Conservation (phyloP, 495 filamentous ascomycete species). For the Physcia stellaris region DNA sequence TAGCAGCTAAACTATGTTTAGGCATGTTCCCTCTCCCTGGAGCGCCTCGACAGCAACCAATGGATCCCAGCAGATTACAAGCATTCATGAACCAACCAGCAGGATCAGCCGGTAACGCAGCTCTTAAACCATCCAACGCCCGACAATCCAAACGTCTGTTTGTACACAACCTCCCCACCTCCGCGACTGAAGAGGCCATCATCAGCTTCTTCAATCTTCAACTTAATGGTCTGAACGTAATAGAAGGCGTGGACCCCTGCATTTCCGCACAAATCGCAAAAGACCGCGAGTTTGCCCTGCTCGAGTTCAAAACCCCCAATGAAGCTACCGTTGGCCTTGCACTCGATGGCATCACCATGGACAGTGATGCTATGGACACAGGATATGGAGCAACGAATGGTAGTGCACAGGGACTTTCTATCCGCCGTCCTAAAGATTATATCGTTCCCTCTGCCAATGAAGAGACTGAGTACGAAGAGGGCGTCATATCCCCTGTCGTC, state of each 20-base stretch:
- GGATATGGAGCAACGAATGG: slow-evolving; percentile 43
- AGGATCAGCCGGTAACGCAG: slow-evolving; percentile 55
- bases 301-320: slow-evolving; percentile 78
- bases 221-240: slow-evolving; percentile 85
- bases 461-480: slow-evolving; percentile 63
- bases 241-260: slow-evolving; percentile 73
- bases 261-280: slow-evolving; percentile 70
- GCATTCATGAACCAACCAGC: slow-evolving; percentile 88
- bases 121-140: slow-evolving; percentile 83
- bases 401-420: slow-evolving; percentile 50
- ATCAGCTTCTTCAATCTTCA: slow-evolving; percentile 89
- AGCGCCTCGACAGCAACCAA: slow-evolving; percentile 85
- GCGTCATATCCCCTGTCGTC: slow-evolving; percentile 64
- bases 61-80: slow-evolving; percentile 90
- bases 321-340: slow-evolving; percentile 88
- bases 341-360: slow-evolving; percentile 80
- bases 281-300: slow-evolving; percentile 63
- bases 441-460: slow-evolving; percentile 78
- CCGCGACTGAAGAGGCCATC: slow-evolving; percentile 54
- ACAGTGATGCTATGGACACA: slow-evolving; percentile 38
- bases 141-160: slow-evolving; percentile 87
- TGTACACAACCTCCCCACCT: slow-evolving; percentile 62
- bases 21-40: slow-evolving; percentile 97
- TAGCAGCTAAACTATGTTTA: slow-evolving; percentile 13
- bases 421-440: slow-evolving; percentile 92